phyloP scores from a whole-genome alignment of 2,329 filamentous ascomycete genomes.

The Penicillium corylophilum region DNA sequence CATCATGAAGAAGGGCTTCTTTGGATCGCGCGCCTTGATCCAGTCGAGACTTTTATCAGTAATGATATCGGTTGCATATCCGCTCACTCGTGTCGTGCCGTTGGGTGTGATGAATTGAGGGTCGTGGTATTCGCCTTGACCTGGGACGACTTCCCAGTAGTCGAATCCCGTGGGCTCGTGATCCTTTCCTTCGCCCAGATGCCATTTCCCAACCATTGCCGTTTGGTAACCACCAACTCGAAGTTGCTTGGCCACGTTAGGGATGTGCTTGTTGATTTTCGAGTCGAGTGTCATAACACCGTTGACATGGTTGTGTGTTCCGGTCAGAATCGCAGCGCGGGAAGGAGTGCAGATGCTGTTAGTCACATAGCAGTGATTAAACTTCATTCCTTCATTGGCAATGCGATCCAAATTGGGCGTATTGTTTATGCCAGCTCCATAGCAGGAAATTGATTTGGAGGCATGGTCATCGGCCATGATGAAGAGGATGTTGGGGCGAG shows the following conservation, averaged over 20 bases:
- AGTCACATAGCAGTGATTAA: slow-evolving; percentile 57
- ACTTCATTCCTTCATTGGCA: slow-evolving; percentile 51
- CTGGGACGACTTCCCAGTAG: slow-evolving; percentile 53
- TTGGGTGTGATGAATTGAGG: slow-evolving; percentile 25
- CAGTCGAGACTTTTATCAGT: slow-evolving; percentile 51
- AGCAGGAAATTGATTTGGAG: slow-evolving; percentile 50
- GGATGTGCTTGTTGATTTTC: slow-evolving; percentile 52
- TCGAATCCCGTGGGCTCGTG: slow-evolving; percentile 54
- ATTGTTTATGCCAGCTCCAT: slow-evolving; percentile 53
- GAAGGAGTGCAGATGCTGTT: slow-evolving; percentile 56
- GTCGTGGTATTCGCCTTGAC: slow-evolving; percentile 55
- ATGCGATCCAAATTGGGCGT: slow-evolving; percentile 55
- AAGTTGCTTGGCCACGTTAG: slow-evolving; percentile 54
- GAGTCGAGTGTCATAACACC: slow-evolving; percentile 51
- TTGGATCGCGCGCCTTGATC: neutral
- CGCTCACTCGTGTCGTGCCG: slow-evolving; percentile 16
- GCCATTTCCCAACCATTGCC: slow-evolving; percentile 56
- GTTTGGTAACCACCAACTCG: slow-evolving; percentile 50
- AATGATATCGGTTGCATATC: slow-evolving; percentile 55
- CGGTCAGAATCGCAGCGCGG: slow-evolving; percentile 51
- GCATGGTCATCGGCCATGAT: slow-evolving; percentile 59
- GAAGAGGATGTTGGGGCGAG: slow-evolving; percentile 46
- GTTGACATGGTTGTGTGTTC: slow-evolving; percentile 56
- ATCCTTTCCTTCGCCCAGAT: slow-evolving; percentile 49
- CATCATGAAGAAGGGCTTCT: slow-evolving; percentile 55